phyloP scores from a whole-genome alignment of 2,329 filamentous ascomycete genomes.

The Epichloe uncinata region DNA sequence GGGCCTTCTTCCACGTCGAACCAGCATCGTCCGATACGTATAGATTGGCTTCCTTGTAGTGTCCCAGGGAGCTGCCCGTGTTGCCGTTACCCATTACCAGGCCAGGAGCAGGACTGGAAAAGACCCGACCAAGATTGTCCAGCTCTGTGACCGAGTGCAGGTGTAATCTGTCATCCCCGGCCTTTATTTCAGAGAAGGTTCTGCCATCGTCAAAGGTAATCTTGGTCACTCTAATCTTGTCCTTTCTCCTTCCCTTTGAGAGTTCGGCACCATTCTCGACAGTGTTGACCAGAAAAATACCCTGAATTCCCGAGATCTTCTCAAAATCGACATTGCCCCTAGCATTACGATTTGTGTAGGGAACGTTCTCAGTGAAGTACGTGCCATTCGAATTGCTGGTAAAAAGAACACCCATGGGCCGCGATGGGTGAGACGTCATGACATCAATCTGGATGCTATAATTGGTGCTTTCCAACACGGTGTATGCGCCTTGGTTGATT shows the following conservation, averaged over 20 bases:
- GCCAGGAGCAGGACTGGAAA: slow-evolving; percentile 86
- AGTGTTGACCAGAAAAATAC: slow-evolving; percentile 78
- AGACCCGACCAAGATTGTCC: slow-evolving; percentile 71
- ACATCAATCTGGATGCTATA: slow-evolving; percentile 98
- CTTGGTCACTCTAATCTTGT: slow-evolving; percentile 60
- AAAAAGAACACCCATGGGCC: slow-evolving; percentile 75
- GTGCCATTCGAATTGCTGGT: slow-evolving; percentile 97
- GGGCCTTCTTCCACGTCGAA: slow-evolving; percentile 62
- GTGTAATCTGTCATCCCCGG: slow-evolving; percentile 58
- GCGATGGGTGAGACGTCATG: slow-evolving; percentile 51
- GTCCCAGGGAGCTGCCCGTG: slow-evolving; percentile 58
- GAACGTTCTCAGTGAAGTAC: slow-evolving; percentile 83
- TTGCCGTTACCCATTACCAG: slow-evolving; percentile 93
- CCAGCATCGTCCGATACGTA: slow-evolving; percentile 89
- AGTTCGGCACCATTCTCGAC: slow-evolving; percentile 79
- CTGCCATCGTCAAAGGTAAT: slow-evolving; percentile 96
- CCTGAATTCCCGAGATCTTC: slow-evolving; percentile 82
- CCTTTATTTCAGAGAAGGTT: slow-evolving; percentile 63
- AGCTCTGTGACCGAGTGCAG: slow-evolving; percentile 85
- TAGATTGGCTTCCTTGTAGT: slow-evolving; percentile 61
- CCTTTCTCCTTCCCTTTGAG: slow-evolving; percentile 30
- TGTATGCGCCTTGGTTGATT: slow-evolving; percentile 76
- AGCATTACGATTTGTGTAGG: slow-evolving; percentile 77
- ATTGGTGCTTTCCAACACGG: slow-evolving; percentile 87
- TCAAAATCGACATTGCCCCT: slow-evolving; percentile 84